These are phyloP conservation scores for Pythium sukuiense DNA, from an alignment of 352 stramenopile genomes.

Conservation along the genomic window DNA sequence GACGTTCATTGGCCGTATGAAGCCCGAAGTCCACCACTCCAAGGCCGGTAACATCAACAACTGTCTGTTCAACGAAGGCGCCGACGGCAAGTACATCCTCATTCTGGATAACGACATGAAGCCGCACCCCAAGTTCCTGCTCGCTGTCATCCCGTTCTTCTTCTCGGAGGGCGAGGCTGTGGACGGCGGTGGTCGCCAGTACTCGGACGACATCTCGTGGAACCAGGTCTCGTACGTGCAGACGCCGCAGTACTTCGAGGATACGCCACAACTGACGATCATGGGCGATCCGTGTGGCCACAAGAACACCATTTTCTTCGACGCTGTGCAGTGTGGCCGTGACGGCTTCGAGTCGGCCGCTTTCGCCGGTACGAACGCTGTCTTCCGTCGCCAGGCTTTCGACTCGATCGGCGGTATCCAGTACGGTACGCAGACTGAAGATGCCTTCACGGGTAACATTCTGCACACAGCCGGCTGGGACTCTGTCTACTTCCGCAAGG, in stretches of 20 bases:
- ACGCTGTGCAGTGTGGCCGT: conserved; percentile 84
- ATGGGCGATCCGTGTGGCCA: conserved; percentile 89
- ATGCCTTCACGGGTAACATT: conserved; percentile 89
- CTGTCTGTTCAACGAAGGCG: conserved; percentile 87
- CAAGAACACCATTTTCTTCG: conserved; percentile 92
- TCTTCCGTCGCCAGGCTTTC: conserved; percentile 88
- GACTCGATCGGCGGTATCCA: conserved; percentile 89
- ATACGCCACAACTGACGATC: conserved; percentile 79
- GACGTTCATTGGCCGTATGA: conserved; percentile 88
- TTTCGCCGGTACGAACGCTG: conserved; percentile 88
- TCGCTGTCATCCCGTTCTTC: conserved; percentile 87
- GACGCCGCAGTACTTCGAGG: conserved; percentile 90
- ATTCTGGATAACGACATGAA: conserved; percentile 94
- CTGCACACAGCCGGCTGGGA: conserved; percentile 84
- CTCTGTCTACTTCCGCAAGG: conserved; percentile 89
- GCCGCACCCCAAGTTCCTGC: conserved; percentile 86
- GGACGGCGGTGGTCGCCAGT: conserved; percentile 78
- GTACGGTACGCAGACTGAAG: conserved; percentile 89
- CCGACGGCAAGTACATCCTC: conserved; percentile 85
- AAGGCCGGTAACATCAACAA: conserved; percentile 95
- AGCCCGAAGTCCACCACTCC: conserved; percentile 86
- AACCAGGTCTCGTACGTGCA: conserved; percentile 90
- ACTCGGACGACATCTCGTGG: conserved; percentile 88
- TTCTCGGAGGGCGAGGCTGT: conserved; percentile 88
- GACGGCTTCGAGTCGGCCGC: conserved; percentile 87